Conservation (phyloP, 2,329 filamentous ascomycete genomes). For the Cladobotryum protrusum region DNA sequence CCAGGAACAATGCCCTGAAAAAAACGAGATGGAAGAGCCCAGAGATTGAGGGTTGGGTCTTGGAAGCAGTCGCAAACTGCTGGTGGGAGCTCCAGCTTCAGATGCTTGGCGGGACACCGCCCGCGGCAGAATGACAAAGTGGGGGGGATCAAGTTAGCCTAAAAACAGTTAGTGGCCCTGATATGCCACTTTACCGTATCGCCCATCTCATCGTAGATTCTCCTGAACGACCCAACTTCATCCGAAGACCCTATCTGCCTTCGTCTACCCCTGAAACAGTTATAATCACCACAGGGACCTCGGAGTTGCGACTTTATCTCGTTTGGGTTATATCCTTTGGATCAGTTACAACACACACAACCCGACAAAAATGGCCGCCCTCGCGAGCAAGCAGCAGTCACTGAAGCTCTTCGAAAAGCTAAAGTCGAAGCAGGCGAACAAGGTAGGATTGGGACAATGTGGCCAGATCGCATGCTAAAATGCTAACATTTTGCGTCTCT, state of each 20-base stretch:
- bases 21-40: background rate
- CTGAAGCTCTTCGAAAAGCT: slow-evolving; percentile 97
- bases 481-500: slow-evolving; percentile 3
- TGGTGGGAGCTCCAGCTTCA: background rate
- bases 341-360: background rate
- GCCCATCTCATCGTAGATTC: slow-evolving; percentile 27
- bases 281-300: slow-evolving; percentile 3
- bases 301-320: background rate
- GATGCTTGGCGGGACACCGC: slow-evolving; percentile 24
- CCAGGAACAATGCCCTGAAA: slow-evolving; percentile 15
- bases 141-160: slow-evolving; percentile 19
- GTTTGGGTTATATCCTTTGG: background rate
- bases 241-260: background rate
- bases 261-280: background rate
- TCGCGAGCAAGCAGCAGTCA: slow-evolving; percentile 89
- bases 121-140: slow-evolving; percentile 30
- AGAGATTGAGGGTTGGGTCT: background rate
- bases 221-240: slow-evolving; percentile 26
- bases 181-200: slow-evolving; percentile 38
- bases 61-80: background rate
- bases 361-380: slow-evolving; percentile 46
- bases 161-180: slow-evolving; percentile 30
- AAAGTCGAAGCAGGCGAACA: slow-evolving; percentile 90
- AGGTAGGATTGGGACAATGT: slow-evolving; percentile 49
- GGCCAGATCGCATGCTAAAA: too few relatives aligned